phyloP scores from a whole-genome alignment of 495 filamentous ascomycete species.

The Trichoderma parareesei region DNA sequence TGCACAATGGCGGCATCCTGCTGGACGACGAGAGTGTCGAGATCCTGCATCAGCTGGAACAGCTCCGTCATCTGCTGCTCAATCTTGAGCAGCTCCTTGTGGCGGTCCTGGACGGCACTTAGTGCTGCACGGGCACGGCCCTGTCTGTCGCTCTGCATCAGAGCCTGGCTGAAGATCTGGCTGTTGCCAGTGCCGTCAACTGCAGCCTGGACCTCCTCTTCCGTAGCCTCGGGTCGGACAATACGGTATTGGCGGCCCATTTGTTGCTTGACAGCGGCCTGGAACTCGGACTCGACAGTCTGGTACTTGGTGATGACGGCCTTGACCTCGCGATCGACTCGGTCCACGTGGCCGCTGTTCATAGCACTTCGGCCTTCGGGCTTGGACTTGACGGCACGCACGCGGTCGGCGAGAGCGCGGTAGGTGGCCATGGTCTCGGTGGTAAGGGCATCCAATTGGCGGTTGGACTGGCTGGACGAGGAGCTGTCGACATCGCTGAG shows the following conservation, averaged over 20 bases:
- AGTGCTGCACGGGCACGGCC: conserved; percentile 73
- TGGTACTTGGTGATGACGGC: conserved; percentile 73
- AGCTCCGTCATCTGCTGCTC: conserved; percentile 82
- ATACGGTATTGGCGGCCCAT: conserved; percentile 85
- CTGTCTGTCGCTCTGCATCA: conserved; percentile 62
- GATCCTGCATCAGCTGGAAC: conserved; percentile 72
- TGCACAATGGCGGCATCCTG: conserved; percentile 69
- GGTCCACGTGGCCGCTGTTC: conserved; percentile 70
- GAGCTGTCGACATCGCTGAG: conserved; percentile 53
- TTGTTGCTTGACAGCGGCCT: conserved; percentile 68
- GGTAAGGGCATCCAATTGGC: conserved; percentile 50
- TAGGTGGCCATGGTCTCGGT: conserved; percentile 74
- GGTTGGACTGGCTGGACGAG: conserved; percentile 39
- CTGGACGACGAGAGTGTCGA: conserved; percentile 72
- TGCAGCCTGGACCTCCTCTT: conserved; percentile 69
- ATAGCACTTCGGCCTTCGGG: conserved; percentile 60
- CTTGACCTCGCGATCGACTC: conserved; percentile 69
- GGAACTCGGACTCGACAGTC: conserved; percentile 64
- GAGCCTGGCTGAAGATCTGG: conserved; percentile 75
- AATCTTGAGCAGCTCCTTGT: conserved; percentile 85
- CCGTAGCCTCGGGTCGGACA: conserved; percentile 74
- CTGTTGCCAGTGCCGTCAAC: conserved; percentile 61
- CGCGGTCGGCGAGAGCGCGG: conserved; percentile 60
- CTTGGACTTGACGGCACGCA: conserved; percentile 71
- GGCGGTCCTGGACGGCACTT: conserved; percentile 69